Conservation (phyloP, 164 flowering plant species). For the Magnolia kwangsiensis region DNA sequence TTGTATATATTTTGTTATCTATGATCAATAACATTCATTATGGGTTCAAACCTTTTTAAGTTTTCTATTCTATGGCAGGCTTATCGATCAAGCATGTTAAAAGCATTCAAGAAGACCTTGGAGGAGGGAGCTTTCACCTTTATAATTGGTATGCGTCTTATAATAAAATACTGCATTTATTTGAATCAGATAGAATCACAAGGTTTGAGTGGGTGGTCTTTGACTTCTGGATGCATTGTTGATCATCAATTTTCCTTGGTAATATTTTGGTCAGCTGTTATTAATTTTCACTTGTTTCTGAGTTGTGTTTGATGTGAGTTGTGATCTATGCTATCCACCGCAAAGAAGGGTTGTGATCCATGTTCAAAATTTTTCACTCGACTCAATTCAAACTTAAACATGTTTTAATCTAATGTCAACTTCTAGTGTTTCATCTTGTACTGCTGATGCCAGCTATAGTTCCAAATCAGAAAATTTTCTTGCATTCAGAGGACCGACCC, state of each 20-base stretch:
- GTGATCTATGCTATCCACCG: slow-evolving; percentile 2
- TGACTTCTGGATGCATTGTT: neutral
- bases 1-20: no score
- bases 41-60: no score
- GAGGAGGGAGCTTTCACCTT: slow-evolving; percentile 84
- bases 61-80: slow-evolving; percentile 30
- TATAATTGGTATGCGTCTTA: slow-evolving; percentile 40
- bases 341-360: slow-evolving; percentile 5
- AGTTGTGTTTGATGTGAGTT: slow-evolving; percentile 9
- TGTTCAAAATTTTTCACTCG: slow-evolving; percentile 8
- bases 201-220: neutral
- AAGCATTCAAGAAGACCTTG: slow-evolving; percentile 92
- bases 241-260: neutral
- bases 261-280: neutral
- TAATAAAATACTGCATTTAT: no score
- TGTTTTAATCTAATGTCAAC: slow-evolving; percentile 7
- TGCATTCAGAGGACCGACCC: neutral
- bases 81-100: slow-evolving; percentile 95
- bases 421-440: slow-evolving; percentile 12
- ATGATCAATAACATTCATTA: no score
- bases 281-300: slow-evolving; percentile 2
- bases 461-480: slow-evolving; percentile 9
- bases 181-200: neutral
- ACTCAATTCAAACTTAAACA: slow-evolving; percentile 7
- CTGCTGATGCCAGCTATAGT: slow-evolving; percentile 10